Evolutionary conservation across 805 yeast genomes (phyloP).

Genomic region (Candida nitratophila): DNA sequence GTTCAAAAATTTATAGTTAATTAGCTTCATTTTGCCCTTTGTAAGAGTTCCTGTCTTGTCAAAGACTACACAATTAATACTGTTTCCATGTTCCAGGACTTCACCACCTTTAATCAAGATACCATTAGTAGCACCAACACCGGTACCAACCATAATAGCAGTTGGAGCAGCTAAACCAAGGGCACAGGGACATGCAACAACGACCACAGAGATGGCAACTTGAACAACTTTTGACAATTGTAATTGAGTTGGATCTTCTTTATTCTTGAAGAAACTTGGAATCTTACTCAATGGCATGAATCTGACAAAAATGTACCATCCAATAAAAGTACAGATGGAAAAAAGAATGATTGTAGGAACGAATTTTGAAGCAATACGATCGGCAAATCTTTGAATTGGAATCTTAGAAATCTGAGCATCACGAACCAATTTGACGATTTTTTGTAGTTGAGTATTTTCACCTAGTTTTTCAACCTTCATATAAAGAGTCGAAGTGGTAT

Average conservation of each 20-base stretch:
- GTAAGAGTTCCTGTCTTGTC: constrained; percentile 98
- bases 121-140: constrained; percentile 88
- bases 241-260: constrained; percentile 10
- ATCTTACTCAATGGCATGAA: constrained; percentile 6
- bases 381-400: constrained; percentile 88
- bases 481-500: constrained; percentile 67
- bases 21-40: constrained; percentile 62
- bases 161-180: constrained; percentile 97
- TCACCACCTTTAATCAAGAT: constrained; percentile 92
- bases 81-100: constrained; percentile 65
- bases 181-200: constrained; percentile 99
- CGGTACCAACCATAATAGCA: constrained; percentile 98
- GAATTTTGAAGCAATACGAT: constrained; percentile 74
- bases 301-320: constrained; percentile 44
- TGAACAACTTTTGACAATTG: constrained; percentile 36
- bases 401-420: constrained; percentile 86
- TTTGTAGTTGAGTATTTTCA: constrained; percentile 76
- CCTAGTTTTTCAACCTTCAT: constrained; percentile 69
- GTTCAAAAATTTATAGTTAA: constrained; percentile 15
- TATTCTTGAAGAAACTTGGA: constrained; percentile 22
- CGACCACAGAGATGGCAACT: constrained; percentile 84
- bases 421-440: constrained; percentile 78
- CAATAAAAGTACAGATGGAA: constrained; percentile 56
- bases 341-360: constrained; percentile 68
- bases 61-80: constrained; percentile 62